phyloP scores from a whole-genome alignment of 2,329 filamentous ascomycete species.

The Dactylonectria estremocensis region DNA sequence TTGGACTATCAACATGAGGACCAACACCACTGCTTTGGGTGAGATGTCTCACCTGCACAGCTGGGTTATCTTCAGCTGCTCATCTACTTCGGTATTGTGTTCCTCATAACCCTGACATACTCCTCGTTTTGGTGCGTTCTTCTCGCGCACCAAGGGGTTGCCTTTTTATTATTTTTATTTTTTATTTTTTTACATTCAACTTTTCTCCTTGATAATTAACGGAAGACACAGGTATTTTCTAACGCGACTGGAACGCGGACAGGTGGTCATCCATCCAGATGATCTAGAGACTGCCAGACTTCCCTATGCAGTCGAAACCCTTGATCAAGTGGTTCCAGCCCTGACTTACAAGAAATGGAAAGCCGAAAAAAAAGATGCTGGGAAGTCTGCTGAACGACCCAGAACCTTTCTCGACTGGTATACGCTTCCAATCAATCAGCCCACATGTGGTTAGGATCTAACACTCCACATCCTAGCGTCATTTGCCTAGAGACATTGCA shows the following conservation, averaged over 20 bases:
- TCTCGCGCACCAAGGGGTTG: conserved; percentile 6
- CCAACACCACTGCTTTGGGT: conserved; percentile 5
- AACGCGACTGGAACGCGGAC: conserved; percentile 1
- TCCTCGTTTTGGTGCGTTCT: conserved; percentile 2
- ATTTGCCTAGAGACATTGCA: conserved; percentile 4
- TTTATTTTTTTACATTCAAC: no score
- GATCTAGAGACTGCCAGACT: conserved; percentile 5
- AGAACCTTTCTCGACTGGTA: background rate
- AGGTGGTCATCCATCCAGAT: background rate
- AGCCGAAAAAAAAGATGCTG: conserved; percentile 3
- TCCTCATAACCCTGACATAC: conserved; percentile 5
- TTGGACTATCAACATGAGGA: conserved; percentile 10
- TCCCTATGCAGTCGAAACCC: conserved; percentile 1
- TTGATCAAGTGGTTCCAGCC: background rate
- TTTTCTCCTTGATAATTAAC: conserved; percentile 6
- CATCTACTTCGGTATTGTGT: background rate
- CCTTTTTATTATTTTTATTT: background rate
- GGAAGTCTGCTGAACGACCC: background rate
- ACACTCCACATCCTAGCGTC: conserved; percentile 5
- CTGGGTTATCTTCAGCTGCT: conserved; percentile 6
- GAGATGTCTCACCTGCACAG: conserved; percentile 9
- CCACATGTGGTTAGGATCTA: conserved; percentile 4
- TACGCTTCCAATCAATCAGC: background rate
- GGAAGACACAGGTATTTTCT: conserved; percentile 2
- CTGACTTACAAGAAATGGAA: background rate